These are phyloP conservation scores for Melanogaster broomeanus DNA, from an alignment of 768 basidiomycete species.

Conservation along the genomic window DNA sequence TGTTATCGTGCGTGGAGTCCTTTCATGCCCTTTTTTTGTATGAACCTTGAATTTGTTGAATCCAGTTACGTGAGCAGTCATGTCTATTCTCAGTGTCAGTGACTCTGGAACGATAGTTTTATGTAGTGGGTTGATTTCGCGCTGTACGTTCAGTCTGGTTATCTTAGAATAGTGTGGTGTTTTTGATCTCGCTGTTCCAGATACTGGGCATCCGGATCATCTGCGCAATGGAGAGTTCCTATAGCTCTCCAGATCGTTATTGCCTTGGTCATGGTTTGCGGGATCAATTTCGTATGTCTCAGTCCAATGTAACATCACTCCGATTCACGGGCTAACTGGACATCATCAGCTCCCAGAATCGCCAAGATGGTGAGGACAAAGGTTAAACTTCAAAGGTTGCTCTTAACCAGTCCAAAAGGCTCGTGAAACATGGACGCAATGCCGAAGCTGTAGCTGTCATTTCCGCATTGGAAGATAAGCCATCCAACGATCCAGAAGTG, in stretches of 20 bases:
- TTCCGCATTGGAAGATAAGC: conserved; percentile 58
- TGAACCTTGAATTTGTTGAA: not conserved
- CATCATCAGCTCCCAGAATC: conserved; percentile 54
- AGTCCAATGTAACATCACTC: not conserved
- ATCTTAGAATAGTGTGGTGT: not conserved
- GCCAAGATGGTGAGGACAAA: conserved; percentile 48
- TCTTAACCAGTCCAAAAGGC: conserved; percentile 35
- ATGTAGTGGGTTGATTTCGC: conserved; percentile 65
- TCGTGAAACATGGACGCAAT: conserved; percentile 53
- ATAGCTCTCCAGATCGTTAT: conserved; percentile 61
- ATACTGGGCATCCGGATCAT: conserved; percentile 51
- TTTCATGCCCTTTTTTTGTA: not conserved
- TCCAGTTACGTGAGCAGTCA: conserved; percentile 23
- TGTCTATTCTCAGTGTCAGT: not conserved
- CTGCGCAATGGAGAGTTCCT: conserved; percentile 64
- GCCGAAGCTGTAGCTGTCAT: conserved; percentile 62
- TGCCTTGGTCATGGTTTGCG: conserved; percentile 51
- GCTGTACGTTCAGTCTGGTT: conserved; percentile 37
- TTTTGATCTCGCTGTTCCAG: conserved; percentile 24
- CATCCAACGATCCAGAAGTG: conserved; percentile 46
- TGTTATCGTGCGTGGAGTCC: conserved; percentile 50
- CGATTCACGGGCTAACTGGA: conserved; percentile 4
- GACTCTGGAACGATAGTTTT: conserved; percentile 3
- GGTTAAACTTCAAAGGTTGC: not conserved
- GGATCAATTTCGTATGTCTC: conserved; percentile 46